A percentile compares a stretch with the other conserved stretches of the same genome.
Evolutionary conservation across 805 yeast species (phyloP).

Genomic region (Lachancea lanzarotensis): DNA sequence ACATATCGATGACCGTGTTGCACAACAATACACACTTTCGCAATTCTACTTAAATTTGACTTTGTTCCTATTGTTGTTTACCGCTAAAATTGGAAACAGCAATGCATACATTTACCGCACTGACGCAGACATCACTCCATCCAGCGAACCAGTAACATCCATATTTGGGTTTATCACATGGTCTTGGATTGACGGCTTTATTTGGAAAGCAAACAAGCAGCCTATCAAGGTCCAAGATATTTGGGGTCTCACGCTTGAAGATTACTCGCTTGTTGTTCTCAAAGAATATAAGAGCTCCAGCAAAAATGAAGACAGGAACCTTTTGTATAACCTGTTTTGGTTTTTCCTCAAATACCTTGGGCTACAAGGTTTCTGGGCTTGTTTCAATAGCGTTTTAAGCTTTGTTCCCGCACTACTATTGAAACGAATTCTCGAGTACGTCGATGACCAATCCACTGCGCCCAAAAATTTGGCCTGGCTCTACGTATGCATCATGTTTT

Average conservation of each 20-base stretch:
- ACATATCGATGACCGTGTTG: constrained; percentile 30
- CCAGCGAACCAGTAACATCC: constrained; percentile 66
- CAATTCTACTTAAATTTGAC: constrained; percentile 42
- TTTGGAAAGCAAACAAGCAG: constrained; percentile 55
- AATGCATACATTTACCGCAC: constrained; percentile 45
- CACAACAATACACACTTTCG: constrained; percentile 37
- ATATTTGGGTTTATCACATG: constrained; percentile 59
- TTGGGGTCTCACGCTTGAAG: constrained; percentile 79
- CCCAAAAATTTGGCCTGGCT: constrained; percentile 82
- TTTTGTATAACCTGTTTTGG: constrained; percentile 53
- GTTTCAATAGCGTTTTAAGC: constrained; percentile 54
- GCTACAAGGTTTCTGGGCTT: constrained; percentile 69
- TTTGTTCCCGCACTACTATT: constrained; percentile 78
- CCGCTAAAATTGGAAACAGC: constrained; percentile 62
- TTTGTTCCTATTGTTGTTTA: constrained; percentile 45
- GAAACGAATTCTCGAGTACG: constrained; percentile 74
- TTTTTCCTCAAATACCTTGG: constrained; percentile 58
- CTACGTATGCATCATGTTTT: constrained; percentile 67
- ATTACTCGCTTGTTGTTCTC: constrained; percentile 68
- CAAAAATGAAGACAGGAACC: constrained; percentile 39
- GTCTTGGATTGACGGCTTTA: constrained; percentile 69
- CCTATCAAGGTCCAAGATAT: constrained; percentile 58
- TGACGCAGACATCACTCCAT: constrained; percentile 52
- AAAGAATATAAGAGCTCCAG: constrained; percentile 48
- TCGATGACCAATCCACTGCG: constrained; percentile 58